These are phyloP conservation scores for Saccharomycopsis schoenii DNA, from an alignment of 805 yeast species.

Conservation along the genomic window DNA sequence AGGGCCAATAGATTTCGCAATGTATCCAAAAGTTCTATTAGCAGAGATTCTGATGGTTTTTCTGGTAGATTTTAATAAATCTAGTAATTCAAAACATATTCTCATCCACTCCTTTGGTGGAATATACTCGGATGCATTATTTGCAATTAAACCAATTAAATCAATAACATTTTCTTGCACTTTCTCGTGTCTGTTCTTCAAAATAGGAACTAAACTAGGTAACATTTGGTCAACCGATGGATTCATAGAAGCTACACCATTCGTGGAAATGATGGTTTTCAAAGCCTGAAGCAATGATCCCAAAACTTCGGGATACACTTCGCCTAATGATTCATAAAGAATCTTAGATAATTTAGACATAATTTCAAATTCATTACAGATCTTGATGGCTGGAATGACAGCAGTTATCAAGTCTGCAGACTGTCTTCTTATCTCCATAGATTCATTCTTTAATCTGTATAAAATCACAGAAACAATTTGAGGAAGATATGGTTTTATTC, in stretches of 20 bases:
- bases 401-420: constrained; percentile 68
- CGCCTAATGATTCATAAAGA: constrained; percentile 86
- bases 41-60: constrained; percentile 76
- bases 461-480: constrained; percentile 64
- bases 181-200: constrained; percentile 80
- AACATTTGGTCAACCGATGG: constrained; percentile 78
- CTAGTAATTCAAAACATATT: constrained; percentile 81
- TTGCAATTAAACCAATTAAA: constrained; percentile 76
- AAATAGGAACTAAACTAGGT: constrained; percentile 84
- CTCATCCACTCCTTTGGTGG: constrained; percentile 97
- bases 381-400: constrained; percentile 55
- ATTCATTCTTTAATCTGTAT: constrained; percentile 61
- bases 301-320: constrained; percentile 85
- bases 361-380: constrained; percentile 54
- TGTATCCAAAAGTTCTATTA: constrained; percentile 81
- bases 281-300: constrained; percentile 77
- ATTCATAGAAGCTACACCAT: constrained; percentile 51
- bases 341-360: constrained; percentile 63
- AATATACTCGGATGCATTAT: constrained; percentile 66
- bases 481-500: constrained; percentile 63
- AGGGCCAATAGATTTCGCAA: constrained; percentile 91
- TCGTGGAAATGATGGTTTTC: constrained; percentile 46
- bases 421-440: constrained; percentile 67
- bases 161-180: constrained; percentile 79
- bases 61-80: constrained; percentile 73